phyloP scores from a whole-genome alignment of 768 basidiomycete genomes.

The Termitomyces sp. region DNA sequence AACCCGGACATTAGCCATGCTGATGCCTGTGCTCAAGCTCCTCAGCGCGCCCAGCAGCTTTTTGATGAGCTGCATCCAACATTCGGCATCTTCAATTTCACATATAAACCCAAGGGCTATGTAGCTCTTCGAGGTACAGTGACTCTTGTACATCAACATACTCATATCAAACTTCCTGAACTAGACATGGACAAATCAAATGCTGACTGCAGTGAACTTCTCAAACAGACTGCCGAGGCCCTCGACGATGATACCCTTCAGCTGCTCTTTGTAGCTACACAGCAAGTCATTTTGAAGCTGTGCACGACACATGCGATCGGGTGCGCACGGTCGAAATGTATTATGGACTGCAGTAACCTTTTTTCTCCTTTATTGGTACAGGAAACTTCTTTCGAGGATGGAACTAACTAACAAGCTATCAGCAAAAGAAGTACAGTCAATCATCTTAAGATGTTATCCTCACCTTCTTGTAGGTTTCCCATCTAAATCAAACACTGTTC shows the following conservation, averaged over 20 bases:
- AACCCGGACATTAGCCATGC: slow-evolving; percentile 1
- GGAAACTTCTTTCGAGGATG: slow-evolving; percentile 8
- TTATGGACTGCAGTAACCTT: not conserved
- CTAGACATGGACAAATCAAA: slow-evolving; percentile 6
- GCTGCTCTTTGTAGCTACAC: slow-evolving; percentile 9
- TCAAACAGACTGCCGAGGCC: slow-evolving; percentile 5
- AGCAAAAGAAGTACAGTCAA: slow-evolving; percentile 7
- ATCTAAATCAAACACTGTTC: not conserved
- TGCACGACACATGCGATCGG: slow-evolving; percentile 9
- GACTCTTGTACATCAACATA: not conserved
- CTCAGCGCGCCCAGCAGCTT: not conserved
- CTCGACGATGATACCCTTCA: slow-evolving; percentile 12
- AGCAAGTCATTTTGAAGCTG: slow-evolving; percentile 5
- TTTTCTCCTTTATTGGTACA: not conserved
- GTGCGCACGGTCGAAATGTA: not conserved
- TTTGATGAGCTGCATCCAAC: slow-evolving; percentile 7
- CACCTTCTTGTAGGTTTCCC: slow-evolving; percentile 9
- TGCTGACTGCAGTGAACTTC: slow-evolving; percentile 2
- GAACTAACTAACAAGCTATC: slow-evolving; percentile 1
- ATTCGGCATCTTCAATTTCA: slow-evolving; percentile 5
- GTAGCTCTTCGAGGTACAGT: slow-evolving; percentile 5
- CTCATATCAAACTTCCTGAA: not conserved
- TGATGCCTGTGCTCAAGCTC: not conserved
- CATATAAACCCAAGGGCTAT: slow-evolving; percentile 6
- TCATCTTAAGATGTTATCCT: slow-evolving; percentile 10